Evolutionary conservation across 345 rosid genomes (phyloP), one percentile per base, ranked within the genome.

Genomic region (Erucastrum elatum): DNA sequence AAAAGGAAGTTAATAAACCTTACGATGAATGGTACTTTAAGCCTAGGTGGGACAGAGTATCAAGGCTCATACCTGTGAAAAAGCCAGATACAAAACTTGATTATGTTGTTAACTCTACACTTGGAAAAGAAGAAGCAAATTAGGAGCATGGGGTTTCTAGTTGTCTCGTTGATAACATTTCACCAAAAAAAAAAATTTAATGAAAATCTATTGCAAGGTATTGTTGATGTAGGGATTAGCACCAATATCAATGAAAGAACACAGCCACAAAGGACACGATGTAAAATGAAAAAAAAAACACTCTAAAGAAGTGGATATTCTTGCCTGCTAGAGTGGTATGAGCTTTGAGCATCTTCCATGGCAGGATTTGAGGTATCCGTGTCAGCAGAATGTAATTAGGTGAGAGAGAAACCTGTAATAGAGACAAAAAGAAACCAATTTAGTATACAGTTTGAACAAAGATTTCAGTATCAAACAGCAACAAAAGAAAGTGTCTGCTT

Each of bases 341-440:
- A 85, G 86, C 94, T 88, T 70, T 94, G 89, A 31, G 94, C 96
- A 83, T 91, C 98, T 81, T 88, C 98, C 81, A 71, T 85, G 77
- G 91, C 80, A 78, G 84, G 75, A 78, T 91, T 94, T 6, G 82
- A 79, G 82, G 80, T 77, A 55, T 67, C 84, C 70, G 85, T 25
- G 72, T 89, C 94, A 77, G 31, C 46, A 64, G 81, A 72, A 67
- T 82, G 79, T 7, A 88, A 84, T 79, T 80, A 9, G 68, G 26
- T 21, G 74, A 79, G 63, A 97, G 88, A 85, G 73, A 83, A 76
- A 95, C 93, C 99, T 95, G 79, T 44, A 80, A 31, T 13, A 71
- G 8, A 64, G 44, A 58, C 13, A 12, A 27, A 27, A 27, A 27
- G 30, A 27, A 27, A 27, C 30, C 30, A 68, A 13, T n/a, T 1